These are phyloP conservation scores for Pyropia yezoensis DNA, from an alignment of 23 red algal species.

Conservation along the genomic window DNA sequence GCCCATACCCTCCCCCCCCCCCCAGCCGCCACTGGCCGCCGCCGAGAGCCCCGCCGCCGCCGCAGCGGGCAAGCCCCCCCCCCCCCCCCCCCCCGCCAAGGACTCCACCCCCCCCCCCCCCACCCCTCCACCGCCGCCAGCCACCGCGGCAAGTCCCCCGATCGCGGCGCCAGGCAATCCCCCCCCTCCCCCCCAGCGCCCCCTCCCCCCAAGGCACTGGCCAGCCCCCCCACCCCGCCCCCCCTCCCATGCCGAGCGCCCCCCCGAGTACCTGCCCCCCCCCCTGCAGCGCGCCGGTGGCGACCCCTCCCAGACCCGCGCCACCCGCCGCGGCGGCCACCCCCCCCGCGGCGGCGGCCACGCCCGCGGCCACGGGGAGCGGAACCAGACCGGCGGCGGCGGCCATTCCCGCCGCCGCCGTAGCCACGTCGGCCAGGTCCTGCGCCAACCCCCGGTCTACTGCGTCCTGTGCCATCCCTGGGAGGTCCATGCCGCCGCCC, in stretches of 20 bases:
- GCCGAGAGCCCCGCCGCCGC: too few relatives aligned
- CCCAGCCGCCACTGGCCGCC: too few relatives aligned
- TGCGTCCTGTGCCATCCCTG: neutral
- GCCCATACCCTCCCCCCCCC: too few relatives aligned
- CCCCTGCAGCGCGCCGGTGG: neutral
- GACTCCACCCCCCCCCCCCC: too few relatives aligned
- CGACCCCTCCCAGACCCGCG: neutral
- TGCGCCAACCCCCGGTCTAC: neutral
- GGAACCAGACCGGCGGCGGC: neutral
- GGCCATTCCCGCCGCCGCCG: neutral
- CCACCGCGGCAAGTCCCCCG: too few relatives aligned
- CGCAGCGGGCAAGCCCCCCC: too few relatives aligned
- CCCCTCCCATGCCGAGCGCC: neutral
- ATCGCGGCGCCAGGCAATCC: too few relatives aligned
- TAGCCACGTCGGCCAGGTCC: neutral
- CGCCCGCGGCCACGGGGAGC: neutral
- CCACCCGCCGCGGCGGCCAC: neutral
- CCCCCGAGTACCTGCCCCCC: neutral
- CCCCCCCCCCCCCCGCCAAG: too few relatives aligned
- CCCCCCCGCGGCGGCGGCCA: neutral
- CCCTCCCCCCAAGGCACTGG: too few relatives aligned
- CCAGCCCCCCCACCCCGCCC: too few relatives aligned
- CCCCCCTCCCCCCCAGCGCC: neutral
- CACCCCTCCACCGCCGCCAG: too few relatives aligned
- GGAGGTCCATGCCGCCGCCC: neutral